Conservation (phyloP, 306 rosid species). For the Malus asiatica region DNA sequence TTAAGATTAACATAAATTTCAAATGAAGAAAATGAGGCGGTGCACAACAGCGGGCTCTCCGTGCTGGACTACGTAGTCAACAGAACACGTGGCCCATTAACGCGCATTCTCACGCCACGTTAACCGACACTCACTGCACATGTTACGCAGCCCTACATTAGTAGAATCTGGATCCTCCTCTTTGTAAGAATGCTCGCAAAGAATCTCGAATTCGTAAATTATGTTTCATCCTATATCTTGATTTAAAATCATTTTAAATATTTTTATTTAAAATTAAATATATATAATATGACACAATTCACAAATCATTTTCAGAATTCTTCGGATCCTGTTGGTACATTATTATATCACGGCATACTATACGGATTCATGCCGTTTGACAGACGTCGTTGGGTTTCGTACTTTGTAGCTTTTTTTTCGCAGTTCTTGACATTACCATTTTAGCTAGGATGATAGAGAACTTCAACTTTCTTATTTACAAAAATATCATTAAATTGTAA, state of each 20-base stretch:
- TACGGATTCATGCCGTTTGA: neutral
- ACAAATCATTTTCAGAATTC: rapidly evolving
- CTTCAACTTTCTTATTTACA: no score
- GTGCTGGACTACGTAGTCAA: neutral
- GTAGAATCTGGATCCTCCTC: no score
- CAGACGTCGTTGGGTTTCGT: neutral
- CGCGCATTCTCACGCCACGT: neutral
- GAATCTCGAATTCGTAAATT: no score
- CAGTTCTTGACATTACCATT: neutral
- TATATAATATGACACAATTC: rapidly evolving
- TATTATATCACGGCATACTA: neutral
- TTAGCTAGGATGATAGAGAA: neutral
- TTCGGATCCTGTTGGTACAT: no score
- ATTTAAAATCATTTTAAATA: no score
- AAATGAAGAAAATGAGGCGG: no score
- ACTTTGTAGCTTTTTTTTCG: neutral
- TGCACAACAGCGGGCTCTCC: neutral
- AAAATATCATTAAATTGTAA: no score
- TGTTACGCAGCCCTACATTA: neutral
- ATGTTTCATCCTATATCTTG: no score
- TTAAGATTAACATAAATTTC: no score
- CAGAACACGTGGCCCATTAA: conserved; percentile 4
- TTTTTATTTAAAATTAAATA: no score
- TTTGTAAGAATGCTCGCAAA: no score
- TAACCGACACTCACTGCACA: conserved; percentile 23